Base-by-base conservation (phyloP, 306 rosid species). In the Cyamopsis tetragonoloba region DNA sequence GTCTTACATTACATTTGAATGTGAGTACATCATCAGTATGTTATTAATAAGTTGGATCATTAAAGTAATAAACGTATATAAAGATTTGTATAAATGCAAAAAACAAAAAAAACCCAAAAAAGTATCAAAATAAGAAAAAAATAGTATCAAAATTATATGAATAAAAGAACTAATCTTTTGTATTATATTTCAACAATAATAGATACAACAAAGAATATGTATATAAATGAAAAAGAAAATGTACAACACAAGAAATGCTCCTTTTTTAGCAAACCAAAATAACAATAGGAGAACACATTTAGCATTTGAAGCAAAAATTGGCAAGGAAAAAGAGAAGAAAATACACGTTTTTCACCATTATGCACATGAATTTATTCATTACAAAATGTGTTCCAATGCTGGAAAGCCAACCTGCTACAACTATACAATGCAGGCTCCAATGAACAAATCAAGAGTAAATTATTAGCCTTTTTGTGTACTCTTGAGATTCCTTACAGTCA, bases 401-500 rank as follows among this genome's bases (percentile, higher is more conserved):
- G 74, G 32, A 60, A 81, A 51, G 31, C 31, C 14, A 66, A 22
- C 78, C 55, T 72, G 75, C 79, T 80, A 74, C 59, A 70, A 64
- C 83, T 85, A 75, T 83, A 85, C 89, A 81, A 54, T 74, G 74
- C 76, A 62, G 58, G 63, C 37, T 71, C 34, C 61, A 58, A n/a
- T n/a, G n/a, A n/a, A 28, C 23, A 46, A 66, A 66, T 68, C 18
- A 64, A 51, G 61, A 70, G 62, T 54, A 44, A 59, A 55, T 72
- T 58, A 34, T 76, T 62, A 82, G 75, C 63, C 77, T 71, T 84
- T 93, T 24, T 71, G 84, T 70, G 67, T 54, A 83, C 79, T 79
- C 84, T 81, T 88, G 8, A 95, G 89, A 82, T 77, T 85, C 31
- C 99, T 75, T 66, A 95, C 80, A 0, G 88, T 86, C 99, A 95